Percentiles rank a stretch among this genome's conserved stretches.
phyloP scores from a whole-genome alignment of 129 eudicot genomes.

The Arctium minus region DNA sequence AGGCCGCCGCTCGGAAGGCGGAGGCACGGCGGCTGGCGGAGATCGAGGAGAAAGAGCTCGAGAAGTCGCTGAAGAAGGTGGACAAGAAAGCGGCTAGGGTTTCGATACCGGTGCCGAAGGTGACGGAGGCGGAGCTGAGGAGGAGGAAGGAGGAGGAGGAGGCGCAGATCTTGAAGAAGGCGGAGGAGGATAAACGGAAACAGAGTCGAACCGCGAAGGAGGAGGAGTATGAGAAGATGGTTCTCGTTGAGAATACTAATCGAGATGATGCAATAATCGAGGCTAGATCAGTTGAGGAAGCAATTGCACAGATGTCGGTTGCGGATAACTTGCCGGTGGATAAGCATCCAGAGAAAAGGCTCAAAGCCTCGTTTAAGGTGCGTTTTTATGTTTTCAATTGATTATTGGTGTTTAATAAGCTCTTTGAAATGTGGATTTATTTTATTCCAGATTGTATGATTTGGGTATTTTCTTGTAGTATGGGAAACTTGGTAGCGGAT shows the following conservation, averaged over 20 bases:
- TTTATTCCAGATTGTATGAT: background rate
- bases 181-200: constrained; percentile 70
- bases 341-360: constrained; percentile 92
- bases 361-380: constrained; percentile 93
- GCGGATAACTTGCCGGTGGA: constrained; percentile 61
- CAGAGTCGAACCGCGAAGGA: constrained; percentile 68
- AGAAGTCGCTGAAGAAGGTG: constrained; percentile 60
- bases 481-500: background rate
- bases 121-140: constrained; percentile 84
- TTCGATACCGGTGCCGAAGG: constrained; percentile 76
- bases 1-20: constrained; percentile 73
- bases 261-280: constrained; percentile 76
- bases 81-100: constrained; percentile 87
- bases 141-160: constrained; percentile 75
- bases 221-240: constrained; percentile 86
- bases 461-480: background rate
- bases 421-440: background rate
- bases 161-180: constrained; percentile 45
- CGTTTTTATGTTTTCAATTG: background rate
- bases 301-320: constrained; percentile 67
- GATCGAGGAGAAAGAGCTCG: constrained; percentile 77
- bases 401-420: background rate
- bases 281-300: constrained; percentile 81
- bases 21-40: constrained; percentile 84
- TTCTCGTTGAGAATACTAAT: constrained; percentile 65